Conservation (phyloP, 2,329 filamentous ascomycete species). For the Exophiala aquamarina region DNA sequence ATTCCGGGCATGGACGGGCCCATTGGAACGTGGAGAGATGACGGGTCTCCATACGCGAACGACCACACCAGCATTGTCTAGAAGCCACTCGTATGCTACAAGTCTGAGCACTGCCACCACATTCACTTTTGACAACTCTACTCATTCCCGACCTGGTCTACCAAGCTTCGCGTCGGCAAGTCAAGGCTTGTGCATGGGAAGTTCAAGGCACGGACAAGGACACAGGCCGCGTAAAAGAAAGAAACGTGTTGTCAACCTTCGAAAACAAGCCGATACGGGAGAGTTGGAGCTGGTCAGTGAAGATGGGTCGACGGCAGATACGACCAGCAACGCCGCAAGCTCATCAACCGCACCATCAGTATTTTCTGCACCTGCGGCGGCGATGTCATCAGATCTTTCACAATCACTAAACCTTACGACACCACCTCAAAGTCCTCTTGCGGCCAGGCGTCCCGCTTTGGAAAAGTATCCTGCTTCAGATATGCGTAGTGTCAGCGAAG, state of each 20-base stretch:
- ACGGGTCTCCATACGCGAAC: conserved; percentile 34
- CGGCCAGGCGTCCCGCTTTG: conserved; percentile 2
- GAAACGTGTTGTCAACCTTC: conserved; percentile 50
- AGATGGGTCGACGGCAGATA: conserved; percentile 36
- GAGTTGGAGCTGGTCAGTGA: conserved; percentile 43
- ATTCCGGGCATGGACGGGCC: conserved; percentile 87
- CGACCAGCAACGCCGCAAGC: conserved; percentile 37
- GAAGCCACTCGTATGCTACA: conserved; percentile 62
- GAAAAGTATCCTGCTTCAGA: not conserved
- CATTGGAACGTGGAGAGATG: conserved; percentile 67
- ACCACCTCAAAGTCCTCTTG: conserved; percentile 49
- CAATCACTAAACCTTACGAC: conserved; percentile 56
- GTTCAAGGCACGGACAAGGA: conserved; percentile 45
- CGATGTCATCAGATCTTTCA: conserved; percentile 47
- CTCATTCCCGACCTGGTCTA: conserved; percentile 59
- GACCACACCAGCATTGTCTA: conserved; percentile 54
- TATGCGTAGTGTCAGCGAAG: conserved; percentile 19
- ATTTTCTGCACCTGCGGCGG: conserved; percentile 55
- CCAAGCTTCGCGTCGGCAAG: conserved; percentile 36
- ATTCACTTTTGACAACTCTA: conserved; percentile 72
- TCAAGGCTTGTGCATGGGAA: conserved; percentile 40
- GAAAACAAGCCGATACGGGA: conserved; percentile 39
- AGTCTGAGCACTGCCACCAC: conserved; percentile 54
- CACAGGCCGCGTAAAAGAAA: conserved; percentile 49
- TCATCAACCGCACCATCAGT: conserved; percentile 44